Percentiles rank a stretch among this genome's conserved stretches.
phyloP scores from a whole-genome alignment of 2,329 filamentous ascomycete genomes.

The Rhexocercosporidium sp. region DNA sequence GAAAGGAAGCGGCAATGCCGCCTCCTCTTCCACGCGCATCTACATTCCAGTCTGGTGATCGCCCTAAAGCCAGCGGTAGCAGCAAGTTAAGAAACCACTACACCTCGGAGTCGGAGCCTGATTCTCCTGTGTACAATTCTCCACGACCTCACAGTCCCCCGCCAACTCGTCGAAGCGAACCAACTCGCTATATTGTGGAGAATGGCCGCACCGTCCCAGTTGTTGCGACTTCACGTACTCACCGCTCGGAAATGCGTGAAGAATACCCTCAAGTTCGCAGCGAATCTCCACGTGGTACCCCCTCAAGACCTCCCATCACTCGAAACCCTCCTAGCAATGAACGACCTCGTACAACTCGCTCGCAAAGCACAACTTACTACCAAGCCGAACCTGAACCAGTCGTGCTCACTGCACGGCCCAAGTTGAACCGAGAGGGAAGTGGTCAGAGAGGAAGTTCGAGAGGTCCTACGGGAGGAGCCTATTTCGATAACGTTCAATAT shows the following conservation, averaged over 20 bases:
- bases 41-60: conserved; percentile 35
- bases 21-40: conserved; percentile 38
- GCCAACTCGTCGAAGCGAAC: conserved; percentile 24
- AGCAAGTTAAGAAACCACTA: conserved; percentile 34
- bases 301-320: conserved; percentile 17
- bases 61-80: conserved; percentile 24
- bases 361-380: conserved; percentile 12
- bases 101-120: conserved; percentile 29
- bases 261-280: conserved; percentile 19
- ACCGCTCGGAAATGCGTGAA: conserved; percentile 22
- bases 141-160: conserved; percentile 31
- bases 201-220: conserved; percentile 33
- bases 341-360: conserved; percentile 7
- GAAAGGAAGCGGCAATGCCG: conserved; percentile 34
- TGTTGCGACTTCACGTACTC: conserved; percentile 4
- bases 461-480: conserved; percentile 4
- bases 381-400: conserved; percentile 13
- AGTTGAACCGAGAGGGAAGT: conserved; percentile 16
- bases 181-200: conserved; percentile 35
- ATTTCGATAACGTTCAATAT: conserved; percentile 25
- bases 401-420: conserved; percentile 19
- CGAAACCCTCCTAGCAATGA: conserved; percentile 22
- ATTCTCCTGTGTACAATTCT: conserved; percentile 25
- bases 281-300: conserved; percentile 20
- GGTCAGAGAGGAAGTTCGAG: conserved; percentile 14